These are phyloP conservation scores for Anastatica hierochuntica DNA, from an alignment of 345 rosid genomes.

Conservation along the genomic window DNA sequence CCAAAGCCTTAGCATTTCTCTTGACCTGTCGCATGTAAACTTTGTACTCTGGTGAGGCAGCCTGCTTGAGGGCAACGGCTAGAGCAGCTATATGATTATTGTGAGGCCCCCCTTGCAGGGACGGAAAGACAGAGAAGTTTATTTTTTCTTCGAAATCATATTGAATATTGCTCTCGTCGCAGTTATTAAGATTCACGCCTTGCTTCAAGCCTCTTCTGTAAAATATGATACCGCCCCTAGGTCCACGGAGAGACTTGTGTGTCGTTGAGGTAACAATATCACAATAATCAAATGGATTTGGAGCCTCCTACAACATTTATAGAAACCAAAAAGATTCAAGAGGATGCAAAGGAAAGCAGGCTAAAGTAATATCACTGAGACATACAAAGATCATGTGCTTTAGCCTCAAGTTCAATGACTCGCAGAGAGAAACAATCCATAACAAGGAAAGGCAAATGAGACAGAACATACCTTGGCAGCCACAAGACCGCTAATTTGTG, in stretches of 20 bases:
- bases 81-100: slow-evolving; percentile 98
- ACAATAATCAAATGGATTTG: slow-evolving; percentile 72
- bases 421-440: too few species aligned
- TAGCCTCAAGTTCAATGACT: too few species aligned
- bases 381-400: too few species aligned
- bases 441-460: too few species aligned
- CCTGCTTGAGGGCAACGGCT: slow-evolving; percentile 90
- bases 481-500: slow-evolving; percentile 72
- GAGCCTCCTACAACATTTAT: slow-evolving; percentile 59
- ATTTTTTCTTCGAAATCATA: slow-evolving; percentile 87
- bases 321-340: too few species aligned
- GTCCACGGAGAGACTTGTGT: slow-evolving; percentile 88
- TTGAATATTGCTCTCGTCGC: too few species aligned
- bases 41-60: slow-evolving; percentile 64
- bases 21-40: slow-evolving; percentile 82
- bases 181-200: too few species aligned
- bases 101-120: slow-evolving; percentile 90
- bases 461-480: slow-evolving; percentile 98
- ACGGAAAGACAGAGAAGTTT: slow-evolving; percentile 82
- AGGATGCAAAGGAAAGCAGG: too few species aligned
- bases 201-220: slow-evolving; percentile 68
- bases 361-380: too few species aligned
- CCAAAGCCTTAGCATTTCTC: slow-evolving; percentile 79
- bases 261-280: slow-evolving; percentile 93
- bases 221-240: slow-evolving; percentile 87